Conservation (phyloP, 2,329 filamentous ascomycete genomes). For the Aspergillus pseudonomiae region DNA sequence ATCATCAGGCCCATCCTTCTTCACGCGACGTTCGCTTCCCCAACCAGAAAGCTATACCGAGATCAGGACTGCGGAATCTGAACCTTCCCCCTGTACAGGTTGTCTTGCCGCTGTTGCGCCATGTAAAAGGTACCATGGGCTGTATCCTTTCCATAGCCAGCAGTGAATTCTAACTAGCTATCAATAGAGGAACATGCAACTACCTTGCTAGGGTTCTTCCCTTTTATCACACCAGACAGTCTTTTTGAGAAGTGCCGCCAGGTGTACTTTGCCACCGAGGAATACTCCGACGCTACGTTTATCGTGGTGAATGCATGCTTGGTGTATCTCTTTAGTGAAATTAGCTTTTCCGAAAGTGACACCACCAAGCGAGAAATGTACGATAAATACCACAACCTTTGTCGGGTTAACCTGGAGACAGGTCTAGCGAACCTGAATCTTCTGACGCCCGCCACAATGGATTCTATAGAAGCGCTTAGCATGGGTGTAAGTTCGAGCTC, state of each 20-base stretch:
- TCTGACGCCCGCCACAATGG: constrained; percentile 57
- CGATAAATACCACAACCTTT: constrained; percentile 35
- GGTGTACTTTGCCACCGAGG: constrained; percentile 48
- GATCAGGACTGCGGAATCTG: constrained; percentile 35
- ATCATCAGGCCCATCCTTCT: constrained; percentile 27
- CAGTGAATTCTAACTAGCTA: background rate
- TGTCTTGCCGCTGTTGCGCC: constrained; percentile 37
- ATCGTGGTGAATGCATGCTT: constrained; percentile 44
- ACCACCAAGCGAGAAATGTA: constrained; percentile 28
- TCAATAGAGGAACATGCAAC: constrained; percentile 26
- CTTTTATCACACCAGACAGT: constrained; percentile 36
- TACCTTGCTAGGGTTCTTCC: constrained; percentile 32
- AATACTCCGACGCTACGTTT: constrained; percentile 44
- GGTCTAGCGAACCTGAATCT: constrained; percentile 55
- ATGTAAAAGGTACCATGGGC: constrained; percentile 34
- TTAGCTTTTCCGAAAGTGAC: constrained; percentile 25
- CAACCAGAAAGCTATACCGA: constrained; percentile 26
- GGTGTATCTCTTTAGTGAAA: constrained; percentile 42
- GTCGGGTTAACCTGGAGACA: constrained; percentile 49
- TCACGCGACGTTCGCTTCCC: constrained; percentile 32
- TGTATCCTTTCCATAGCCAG: background rate
- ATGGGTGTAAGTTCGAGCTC: constrained; percentile 53
- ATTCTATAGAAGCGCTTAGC: constrained; percentile 63
- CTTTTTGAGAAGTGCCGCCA: constrained; percentile 45
- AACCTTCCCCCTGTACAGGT: constrained; percentile 40